A percentile compares a stretch with the other conserved stretches of the same genome.
phyloP scores from a whole-genome alignment of 176 grass and related monocot species.

The Oryza glaberrima region DNA sequence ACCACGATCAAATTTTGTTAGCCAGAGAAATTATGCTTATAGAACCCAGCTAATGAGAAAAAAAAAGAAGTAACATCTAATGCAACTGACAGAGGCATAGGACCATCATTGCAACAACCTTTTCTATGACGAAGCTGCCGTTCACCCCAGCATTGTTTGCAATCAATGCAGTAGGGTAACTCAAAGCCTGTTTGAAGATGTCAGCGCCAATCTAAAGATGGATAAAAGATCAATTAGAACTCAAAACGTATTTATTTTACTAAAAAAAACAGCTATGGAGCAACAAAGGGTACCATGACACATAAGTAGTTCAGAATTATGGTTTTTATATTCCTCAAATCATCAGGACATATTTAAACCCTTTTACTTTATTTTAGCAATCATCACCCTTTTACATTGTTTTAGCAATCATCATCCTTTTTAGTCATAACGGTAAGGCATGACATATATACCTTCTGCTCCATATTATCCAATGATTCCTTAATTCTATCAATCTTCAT shows the following conservation, averaged over 20 bases:
- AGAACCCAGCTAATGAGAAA: background rate
- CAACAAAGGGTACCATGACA: background rate
- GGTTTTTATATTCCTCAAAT: background rate
- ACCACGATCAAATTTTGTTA: conserved; percentile 25
- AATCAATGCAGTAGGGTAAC: conserved; percentile 83
- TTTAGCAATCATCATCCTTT: background rate
- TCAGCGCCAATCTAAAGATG: conserved; percentile 90
- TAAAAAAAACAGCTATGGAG: background rate
- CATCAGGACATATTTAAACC: background rate
- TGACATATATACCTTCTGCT: conserved; percentile 67
- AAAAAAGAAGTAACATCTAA: background rate
- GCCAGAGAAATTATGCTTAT: background rate
- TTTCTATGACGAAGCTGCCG: conserved; percentile 71
- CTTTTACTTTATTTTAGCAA: background rate
- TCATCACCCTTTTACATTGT: background rate
- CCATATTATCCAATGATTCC: conserved; percentile 74
- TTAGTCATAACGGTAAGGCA: background rate
- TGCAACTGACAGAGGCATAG: conserved; percentile 5
- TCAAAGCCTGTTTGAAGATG: conserved; percentile 88
- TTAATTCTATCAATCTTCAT: conserved; percentile 77
- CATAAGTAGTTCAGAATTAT: background rate
- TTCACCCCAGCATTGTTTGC: conserved; percentile 79
- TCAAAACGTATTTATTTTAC: background rate
- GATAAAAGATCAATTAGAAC: conserved; percentile 5
- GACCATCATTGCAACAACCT: conserved; percentile 36